Percentiles rank a stretch among this genome's conserved stretches.
Evolutionary conservation across 495 filamentous ascomycete genomes (phyloP).

Genomic region (Penicillium herquei): DNA sequence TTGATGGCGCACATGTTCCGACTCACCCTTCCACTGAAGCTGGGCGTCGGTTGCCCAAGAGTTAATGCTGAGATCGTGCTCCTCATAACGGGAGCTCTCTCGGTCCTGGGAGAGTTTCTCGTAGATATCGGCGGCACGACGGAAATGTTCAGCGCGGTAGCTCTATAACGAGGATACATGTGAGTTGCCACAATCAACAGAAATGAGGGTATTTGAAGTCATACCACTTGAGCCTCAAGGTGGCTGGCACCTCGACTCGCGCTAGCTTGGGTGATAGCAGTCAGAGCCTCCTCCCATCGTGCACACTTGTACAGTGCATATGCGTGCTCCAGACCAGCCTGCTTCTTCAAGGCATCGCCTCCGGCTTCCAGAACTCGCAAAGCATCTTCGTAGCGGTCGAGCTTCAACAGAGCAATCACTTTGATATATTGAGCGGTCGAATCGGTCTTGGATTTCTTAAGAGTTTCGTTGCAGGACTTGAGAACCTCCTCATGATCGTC

Average conservation of each 20-base stretch:
- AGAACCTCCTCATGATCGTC: constrained; percentile 75
- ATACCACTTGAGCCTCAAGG: constrained; percentile 82
- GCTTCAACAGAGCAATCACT: constrained; percentile 81
- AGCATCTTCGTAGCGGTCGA: constrained; percentile 92
- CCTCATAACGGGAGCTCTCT: constrained; percentile 58
- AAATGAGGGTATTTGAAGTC: constrained; percentile 17
- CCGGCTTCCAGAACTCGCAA: constrained; percentile 71
- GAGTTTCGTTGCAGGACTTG: constrained; percentile 64
- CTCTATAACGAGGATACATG: constrained; percentile 41
- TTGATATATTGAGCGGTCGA: constrained; percentile 71
- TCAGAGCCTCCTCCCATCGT: constrained; percentile 65
- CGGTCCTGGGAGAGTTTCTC: constrained; percentile 52
- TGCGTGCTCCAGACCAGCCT: constrained; percentile 73
- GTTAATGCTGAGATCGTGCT: constrained; percentile 87
- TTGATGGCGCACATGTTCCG: constrained; percentile 50
- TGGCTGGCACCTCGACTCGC: constrained; percentile 68
- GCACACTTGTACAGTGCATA: constrained; percentile 92
- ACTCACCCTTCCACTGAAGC: constrained; percentile 74
- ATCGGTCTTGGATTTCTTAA: constrained; percentile 63
- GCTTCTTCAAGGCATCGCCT: constrained; percentile 63
- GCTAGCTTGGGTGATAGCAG: constrained; percentile 50
- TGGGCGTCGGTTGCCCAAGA: constrained; percentile 76
- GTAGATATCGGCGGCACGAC: constrained; percentile 68
- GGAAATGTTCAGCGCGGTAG: constrained; percentile 83
- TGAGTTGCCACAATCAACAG: neutral